phyloP scores from a whole-genome alignment of 2,329 filamentous ascomycete species.

The Botrytis fragariae region DNA sequence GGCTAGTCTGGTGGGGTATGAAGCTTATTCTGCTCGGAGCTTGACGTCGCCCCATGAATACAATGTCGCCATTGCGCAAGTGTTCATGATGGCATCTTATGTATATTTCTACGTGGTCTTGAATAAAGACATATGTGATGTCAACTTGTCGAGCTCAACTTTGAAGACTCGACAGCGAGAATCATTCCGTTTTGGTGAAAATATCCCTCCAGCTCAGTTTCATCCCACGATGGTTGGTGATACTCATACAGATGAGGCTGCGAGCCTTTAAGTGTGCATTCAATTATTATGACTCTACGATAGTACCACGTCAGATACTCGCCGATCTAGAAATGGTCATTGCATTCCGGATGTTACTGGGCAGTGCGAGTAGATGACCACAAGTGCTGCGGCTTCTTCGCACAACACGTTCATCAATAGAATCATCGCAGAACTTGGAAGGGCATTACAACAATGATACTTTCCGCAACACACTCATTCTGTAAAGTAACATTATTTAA shows the following conservation, averaged over 20 bases:
- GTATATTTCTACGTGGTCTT: not conserved
- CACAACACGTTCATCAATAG: not conserved
- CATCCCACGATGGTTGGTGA: not conserved
- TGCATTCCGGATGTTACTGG: not conserved
- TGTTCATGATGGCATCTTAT: not conserved
- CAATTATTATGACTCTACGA: not conserved
- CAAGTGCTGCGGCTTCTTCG: not conserved
- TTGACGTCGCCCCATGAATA: not conserved
- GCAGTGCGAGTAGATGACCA: not conserved
- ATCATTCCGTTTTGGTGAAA: not conserved
- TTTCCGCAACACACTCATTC: not conserved
- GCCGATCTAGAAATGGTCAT: not conserved
- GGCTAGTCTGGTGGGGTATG: not conserved
- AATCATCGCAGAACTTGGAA: not conserved
- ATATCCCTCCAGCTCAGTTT: not conserved
- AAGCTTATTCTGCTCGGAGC: not conserved
- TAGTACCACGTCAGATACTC: not conserved
- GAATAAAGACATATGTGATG: no score
- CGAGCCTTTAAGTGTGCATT: not conserved
- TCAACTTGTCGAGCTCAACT: not conserved
- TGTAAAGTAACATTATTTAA: not conserved
- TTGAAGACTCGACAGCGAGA: not conserved
- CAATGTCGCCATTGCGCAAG: not conserved
- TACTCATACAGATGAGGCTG: not conserved
- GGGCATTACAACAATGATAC: not conserved